phyloP scores from a whole-genome alignment of 176 grass and related monocot genomes.

The Carex littledalei region DNA sequence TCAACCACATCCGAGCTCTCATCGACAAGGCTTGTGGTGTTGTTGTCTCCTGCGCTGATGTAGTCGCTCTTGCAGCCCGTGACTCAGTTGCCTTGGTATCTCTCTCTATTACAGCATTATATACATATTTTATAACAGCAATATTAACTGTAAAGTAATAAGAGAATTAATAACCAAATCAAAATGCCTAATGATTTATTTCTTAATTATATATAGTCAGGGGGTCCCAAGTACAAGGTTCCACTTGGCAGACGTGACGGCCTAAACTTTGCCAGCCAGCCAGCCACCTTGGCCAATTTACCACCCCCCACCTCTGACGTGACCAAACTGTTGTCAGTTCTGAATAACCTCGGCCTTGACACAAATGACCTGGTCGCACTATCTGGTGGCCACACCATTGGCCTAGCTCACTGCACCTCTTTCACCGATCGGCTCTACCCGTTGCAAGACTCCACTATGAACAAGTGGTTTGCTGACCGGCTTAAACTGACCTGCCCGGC shows the following conservation, averaged over 20 bases:
- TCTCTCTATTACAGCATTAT: too few relatives aligned
- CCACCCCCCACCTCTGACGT: slow-evolving; percentile 32
- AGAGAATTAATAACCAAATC: background rate
- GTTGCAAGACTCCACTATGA: slow-evolving; percentile 18
- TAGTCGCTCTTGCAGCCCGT: slow-evolving; percentile 44
- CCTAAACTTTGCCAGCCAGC: background rate
- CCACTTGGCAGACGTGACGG: slow-evolving; percentile 50
- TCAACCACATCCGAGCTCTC: slow-evolving; percentile 44
- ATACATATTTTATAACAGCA: too few relatives aligned
- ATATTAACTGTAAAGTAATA: too few relatives aligned
- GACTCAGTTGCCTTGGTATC: slow-evolving; percentile 38
- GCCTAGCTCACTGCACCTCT: slow-evolving; percentile 44
- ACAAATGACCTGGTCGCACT: slow-evolving; percentile 48
- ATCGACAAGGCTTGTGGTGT: slow-evolving; percentile 31
- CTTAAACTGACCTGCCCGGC: slow-evolving; percentile 43
- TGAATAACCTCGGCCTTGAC: slow-evolving; percentile 30
- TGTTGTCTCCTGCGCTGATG: slow-evolving; percentile 72
- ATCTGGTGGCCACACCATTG: slow-evolving; percentile 63
- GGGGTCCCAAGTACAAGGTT: slow-evolving; percentile 41
- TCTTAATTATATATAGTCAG: slow-evolving; percentile 22
- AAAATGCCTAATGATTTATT: background rate
- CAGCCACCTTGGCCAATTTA: background rate
- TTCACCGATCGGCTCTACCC: slow-evolving; percentile 46
- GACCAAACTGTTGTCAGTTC: background rate
- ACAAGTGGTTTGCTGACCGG: slow-evolving; percentile 32